These are phyloP conservation scores for Xylaria sp. DNA, from an alignment of 2,329 filamentous ascomycete species.

Conservation along the genomic window DNA sequence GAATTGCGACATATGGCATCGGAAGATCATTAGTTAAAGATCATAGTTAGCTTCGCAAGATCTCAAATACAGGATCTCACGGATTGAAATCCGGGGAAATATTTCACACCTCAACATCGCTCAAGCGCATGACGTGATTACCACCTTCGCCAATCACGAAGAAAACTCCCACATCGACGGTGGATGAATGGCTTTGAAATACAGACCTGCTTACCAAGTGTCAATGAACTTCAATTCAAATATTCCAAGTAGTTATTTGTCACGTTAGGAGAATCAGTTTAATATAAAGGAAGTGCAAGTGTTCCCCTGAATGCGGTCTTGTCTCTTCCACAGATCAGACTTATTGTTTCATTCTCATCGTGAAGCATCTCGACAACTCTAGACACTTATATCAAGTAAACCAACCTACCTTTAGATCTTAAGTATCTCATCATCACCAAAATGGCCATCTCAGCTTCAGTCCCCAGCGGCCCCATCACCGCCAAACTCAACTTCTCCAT, in stretches of 20 bases:
- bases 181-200: background rate
- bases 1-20: too few species aligned
- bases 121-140: background rate
- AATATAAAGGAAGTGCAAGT: background rate
- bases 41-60: too few species aligned
- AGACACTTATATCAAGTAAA: background rate
- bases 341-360: background rate
- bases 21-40: too few species aligned
- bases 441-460: slow-evolving; percentile 39
- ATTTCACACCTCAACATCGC: background rate
- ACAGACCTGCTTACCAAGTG: background rate
- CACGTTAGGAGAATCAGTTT: background rate
- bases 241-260: too few species aligned
- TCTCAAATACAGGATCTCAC: background rate
- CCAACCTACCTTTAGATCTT: too few species aligned
- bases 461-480: slow-evolving; percentile 55
- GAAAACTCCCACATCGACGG: background rate
- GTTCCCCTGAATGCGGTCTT: background rate
- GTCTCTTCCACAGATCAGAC: background rate
- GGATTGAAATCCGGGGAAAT: background rate
- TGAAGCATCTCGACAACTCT: background rate
- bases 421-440: slow-evolving; percentile 4
- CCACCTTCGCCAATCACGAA: background rate
- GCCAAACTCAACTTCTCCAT: slow-evolving; percentile 62
- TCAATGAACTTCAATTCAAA: background rate